Evolutionary conservation across 352 stramenopile species (phyloP), one percentile per base, ranked within the genome.

Genomic region (Peronospora destructor): DNA sequence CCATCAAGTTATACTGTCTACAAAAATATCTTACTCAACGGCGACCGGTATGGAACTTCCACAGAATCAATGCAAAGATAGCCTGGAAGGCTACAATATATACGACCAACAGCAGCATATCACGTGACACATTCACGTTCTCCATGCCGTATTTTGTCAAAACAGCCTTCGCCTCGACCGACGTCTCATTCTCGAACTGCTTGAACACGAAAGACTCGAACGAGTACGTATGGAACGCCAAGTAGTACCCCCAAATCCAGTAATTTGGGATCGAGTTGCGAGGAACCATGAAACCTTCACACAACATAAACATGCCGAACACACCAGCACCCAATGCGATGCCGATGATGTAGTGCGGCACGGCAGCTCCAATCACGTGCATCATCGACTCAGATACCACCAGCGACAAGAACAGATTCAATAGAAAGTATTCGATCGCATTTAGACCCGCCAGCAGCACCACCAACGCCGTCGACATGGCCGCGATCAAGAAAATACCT

Each of bases 211-310:
- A 86, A 12, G 65, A 72, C 66, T 86, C 56, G 61, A 94, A 89
- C 39, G 67, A 69, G 49, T 91, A 92, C 36, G 81, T 85, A 62
- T 90, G 83, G 59, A 94, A 90, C 7, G 73, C 73, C 6, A 90
- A 36, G 66, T 92, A 90, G 59, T 93, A 87, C n/a, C 67, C 66
- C 84, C 84, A 95, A 35, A 68, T 71, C 66, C 83, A 84, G 57
- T 84, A 85, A 36, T 42, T 28, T 13, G 77, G 77, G 46, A 94
- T 90, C 34, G 61, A 56, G 21, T 61, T 35, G 16, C 43, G 61
- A 10, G 74, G 67, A 23, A 89, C 67, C 63, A 92, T 85, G 60
- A 92, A 91, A 11, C 81, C 84, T 38, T 89, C 71, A 33, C 73
- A 85, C 9, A 89, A 59, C 71, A 86, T 89, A 45, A 90, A 86